Evolutionary conservation across 805 yeast genomes (phyloP), one percentile per base, ranked within the genome.

Genomic region (Starmerella stellata): DNA sequence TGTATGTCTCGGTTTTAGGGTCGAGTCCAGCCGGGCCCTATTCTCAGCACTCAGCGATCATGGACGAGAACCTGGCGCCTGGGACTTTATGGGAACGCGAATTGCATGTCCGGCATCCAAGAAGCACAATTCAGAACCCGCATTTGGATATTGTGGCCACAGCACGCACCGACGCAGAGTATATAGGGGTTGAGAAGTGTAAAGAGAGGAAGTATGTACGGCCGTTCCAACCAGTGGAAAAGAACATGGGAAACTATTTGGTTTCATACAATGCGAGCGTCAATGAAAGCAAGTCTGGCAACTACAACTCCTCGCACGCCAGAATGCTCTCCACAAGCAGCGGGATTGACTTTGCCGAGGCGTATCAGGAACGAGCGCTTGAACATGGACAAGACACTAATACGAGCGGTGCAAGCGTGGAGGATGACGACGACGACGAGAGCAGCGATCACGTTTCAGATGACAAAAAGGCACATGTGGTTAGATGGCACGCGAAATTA

Each of bases 61-160:
- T 38, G 23, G 50, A 46, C 34, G 43, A 34, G 30, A 36, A 37
- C 17, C 35, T 46, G 15, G 21, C 40, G 11, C 13, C 16, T 9
- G 36, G 34, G 24, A 19, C 20, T 5, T 11, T 19, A 4, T 45
- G 44, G 44, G 2, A 25, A 4, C 35, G 21, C 7, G 17, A 20
- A 3, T 20, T 46, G 20, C 46, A 46, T 29, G 16, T 46, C 5
- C 21, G 49, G 23, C 49, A 46, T 21, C 50, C 50, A 24, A 40
- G 46, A 13, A 42, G 46, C 30, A 44, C 50, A 16, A 38, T 46
- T 9, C 48, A 43, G 31, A 16, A 32, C 21, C 50, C 50, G 14
- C 42, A 32, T n/a, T 33, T 46, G 14, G 46, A 46, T 28, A 21
- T 46, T 13, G 37, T 38, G 8, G 47, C 40, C 4, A 45, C 49